A percentile compares a stretch with the other conserved stretches of the same genome.
phyloP scores from a whole-genome alignment of 768 basidiomycete genomes.

The Basidioascus undulatus region DNA sequence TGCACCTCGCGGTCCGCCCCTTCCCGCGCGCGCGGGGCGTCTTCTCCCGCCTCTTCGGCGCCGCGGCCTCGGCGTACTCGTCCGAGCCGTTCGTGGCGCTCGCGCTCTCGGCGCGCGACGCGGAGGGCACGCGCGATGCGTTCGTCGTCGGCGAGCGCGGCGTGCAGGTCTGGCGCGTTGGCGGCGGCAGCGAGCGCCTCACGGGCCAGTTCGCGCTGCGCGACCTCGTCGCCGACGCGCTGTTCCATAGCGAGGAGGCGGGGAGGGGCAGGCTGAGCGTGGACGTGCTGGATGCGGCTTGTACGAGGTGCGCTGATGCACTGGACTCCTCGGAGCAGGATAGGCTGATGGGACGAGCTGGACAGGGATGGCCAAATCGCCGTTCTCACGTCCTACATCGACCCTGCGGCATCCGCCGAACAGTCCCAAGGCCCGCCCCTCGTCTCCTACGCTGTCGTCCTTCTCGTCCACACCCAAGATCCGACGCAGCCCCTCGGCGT shows the following conservation, averaged over 20 bases:
- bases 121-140: conserved; percentile 4
- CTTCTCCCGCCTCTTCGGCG: conserved; percentile 13
- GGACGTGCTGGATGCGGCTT: conserved; percentile 15
- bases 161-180: too few species aligned
- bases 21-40: conserved; percentile 16
- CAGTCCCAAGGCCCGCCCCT: neutral
- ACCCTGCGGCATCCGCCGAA: neutral
- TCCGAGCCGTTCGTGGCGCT: conserved; percentile 10
- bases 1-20: conserved; percentile 9
- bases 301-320: too few species aligned
- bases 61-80: conserved; percentile 9
- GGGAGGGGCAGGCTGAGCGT: conserved; percentile 11
- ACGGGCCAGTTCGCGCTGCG: conserved; percentile 12
- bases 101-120: conserved; percentile 5
- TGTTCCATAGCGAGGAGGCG: conserved; percentile 14
- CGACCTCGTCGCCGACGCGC: conserved; percentile 11
- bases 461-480: conserved; percentile 7
- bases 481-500: neutral
- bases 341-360: too few species aligned
- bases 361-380: conserved; percentile 13
- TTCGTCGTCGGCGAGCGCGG: conserved; percentile 7
- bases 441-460: conserved; percentile 15
- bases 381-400: conserved; percentile 14
- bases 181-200: conserved; percentile 6
- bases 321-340: too few species aligned